Evolutionary conservation across 164 flowering plant species (phyloP), one percentile per base, ranked within the genome.

Genomic region (grape (Vitis vinifera)): DNA sequence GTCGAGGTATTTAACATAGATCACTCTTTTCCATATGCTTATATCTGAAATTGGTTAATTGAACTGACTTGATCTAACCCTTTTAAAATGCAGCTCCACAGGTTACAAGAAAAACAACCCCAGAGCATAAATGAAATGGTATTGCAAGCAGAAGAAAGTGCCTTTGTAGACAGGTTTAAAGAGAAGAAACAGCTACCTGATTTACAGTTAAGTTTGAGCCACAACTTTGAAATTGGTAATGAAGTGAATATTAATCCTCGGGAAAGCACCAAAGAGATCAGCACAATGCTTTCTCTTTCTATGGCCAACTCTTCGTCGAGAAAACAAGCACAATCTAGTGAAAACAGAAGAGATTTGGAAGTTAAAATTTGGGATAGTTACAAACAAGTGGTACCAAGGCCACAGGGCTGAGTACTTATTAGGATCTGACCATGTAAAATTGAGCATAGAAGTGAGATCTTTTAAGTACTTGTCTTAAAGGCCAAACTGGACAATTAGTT

Each of bases 201-300:
- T 68, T 73, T 79, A 61, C 77, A 75, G 55, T 66, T 79, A 10
- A 64, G 75, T 27, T 68, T 78, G 58, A 71, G 74, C 68, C 61
- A 65, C 49, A 71, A 53, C 27, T 0, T 10, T 3, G 70, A 27
- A 27, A 61, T 30, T 12, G 48, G 49, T 64, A 23, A 15, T 17
- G 62, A 59, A 6, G 30, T 51, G 57, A 44, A 17, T 6, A 37
- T 37, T 59, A 17, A 65, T 12, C 58, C 30, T 4, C 49, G 51
- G n/a, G 70, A 50, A 44, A 70, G 51, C 8, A 17, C 64, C 13
- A 15, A 51, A 53, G 80, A 63, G 17, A 70, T 75, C 55, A 65
- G 75, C 62, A 78, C 84, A 9, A 76, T 56, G 59, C 84, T 83
- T 17, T 81, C 86, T 53, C 84, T 83, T 63, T 77, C 86, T 55